These are phyloP conservation scores for Chlorella sp. DNA, from an alignment of 139 green algal species.

Conservation along the genomic window DNA sequence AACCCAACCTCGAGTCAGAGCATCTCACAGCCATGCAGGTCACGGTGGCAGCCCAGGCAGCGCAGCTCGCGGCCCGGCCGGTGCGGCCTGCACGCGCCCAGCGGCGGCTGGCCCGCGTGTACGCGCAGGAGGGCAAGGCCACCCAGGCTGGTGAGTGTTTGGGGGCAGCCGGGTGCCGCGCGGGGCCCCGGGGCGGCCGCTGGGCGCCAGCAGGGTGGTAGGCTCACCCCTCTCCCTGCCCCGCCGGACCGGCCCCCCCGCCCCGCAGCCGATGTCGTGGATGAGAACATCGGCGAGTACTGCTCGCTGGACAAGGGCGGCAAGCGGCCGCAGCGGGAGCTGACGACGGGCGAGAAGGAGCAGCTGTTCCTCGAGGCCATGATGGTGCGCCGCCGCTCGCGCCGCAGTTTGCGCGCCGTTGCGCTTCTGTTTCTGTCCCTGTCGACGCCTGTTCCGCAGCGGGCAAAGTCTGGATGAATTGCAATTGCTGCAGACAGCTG, in stretches of 20 bases:
- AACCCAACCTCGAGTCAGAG: no score
- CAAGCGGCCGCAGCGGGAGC: conserved; percentile 21
- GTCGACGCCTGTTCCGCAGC: no score
- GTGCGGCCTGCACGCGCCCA: background rate
- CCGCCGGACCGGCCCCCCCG: background rate
- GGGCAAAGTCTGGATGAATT: no score
- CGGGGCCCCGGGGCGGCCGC: background rate
- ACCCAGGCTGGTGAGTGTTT: background rate
- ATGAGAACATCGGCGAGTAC: conserved; percentile 51
- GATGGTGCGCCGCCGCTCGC: background rate
- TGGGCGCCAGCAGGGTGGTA: background rate
- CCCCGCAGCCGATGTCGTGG: conserved; percentile 3
- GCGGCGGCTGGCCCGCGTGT: conserved; percentile 1
- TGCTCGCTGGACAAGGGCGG: conserved; percentile 46
- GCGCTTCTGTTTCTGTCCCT: no score
- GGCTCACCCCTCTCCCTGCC: background rate
- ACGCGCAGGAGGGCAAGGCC: background rate
- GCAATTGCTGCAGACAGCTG: no score
- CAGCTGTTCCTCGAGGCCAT: conserved; percentile 83
- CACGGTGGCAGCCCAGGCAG: no score
- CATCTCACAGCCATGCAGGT: background rate
- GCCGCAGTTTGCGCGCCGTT: no score
- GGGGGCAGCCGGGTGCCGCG: no score
- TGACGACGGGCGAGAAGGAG: conserved; percentile 88
- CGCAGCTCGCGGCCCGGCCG: background rate